Percentiles rank a stretch among this genome's conserved stretches.
These are phyloP conservation scores for Colletotrichum sublineola DNA, from an alignment of 2,329 filamentous ascomycete genomes.

Conservation along the genomic window DNA sequence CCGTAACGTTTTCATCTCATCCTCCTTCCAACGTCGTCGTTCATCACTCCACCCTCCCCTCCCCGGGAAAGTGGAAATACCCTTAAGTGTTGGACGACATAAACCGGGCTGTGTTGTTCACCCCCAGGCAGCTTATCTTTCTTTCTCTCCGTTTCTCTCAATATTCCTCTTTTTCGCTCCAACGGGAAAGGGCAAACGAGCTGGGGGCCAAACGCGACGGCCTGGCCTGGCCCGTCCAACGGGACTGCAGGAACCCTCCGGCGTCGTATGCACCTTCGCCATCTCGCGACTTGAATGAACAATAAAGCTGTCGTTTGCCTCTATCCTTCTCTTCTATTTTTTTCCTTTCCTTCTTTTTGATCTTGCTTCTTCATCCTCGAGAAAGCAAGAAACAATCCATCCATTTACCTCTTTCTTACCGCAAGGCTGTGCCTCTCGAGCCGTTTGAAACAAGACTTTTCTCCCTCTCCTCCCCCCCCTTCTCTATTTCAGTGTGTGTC, in stretches of 20 bases:
- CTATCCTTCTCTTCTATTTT: not conserved
- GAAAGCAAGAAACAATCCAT: not conserved
- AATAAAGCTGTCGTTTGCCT: not conserved
- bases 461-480: no score
- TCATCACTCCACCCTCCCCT: no score
- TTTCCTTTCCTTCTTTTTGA: no score
- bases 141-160: not conserved
- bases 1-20: not conserved
- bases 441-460: not conserved
- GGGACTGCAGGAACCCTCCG: slow-evolving; percentile 18
- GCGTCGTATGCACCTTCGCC: not conserved
- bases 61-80: not conserved
- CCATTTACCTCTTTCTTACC: not conserved
- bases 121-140: not conserved
- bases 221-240: not conserved
- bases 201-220: not conserved
- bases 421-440: no score
- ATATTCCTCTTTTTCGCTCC: not conserved
- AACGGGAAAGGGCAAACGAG: slow-evolving; percentile 12
- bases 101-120: not conserved
- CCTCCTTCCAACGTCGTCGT: not conserved
- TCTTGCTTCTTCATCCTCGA: no score
- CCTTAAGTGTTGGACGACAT: not conserved
- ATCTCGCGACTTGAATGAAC: not conserved
- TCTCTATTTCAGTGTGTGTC: no score